phyloP scores from a whole-genome alignment of 352 stramenopile species.

The Hyphochytrium catenoides region DNA sequence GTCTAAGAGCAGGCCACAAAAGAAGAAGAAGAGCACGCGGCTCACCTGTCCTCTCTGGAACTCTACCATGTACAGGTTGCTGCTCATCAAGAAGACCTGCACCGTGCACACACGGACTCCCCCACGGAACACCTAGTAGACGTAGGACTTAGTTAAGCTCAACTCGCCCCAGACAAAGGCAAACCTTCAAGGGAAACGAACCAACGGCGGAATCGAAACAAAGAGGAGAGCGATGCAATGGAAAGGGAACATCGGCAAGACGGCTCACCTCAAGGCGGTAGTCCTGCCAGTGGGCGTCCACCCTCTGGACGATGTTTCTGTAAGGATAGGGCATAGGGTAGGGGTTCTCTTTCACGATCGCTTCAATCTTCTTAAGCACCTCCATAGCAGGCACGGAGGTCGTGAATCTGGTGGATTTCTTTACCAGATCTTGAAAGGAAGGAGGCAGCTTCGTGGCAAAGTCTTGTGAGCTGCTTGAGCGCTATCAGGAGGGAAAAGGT shows the following conservation, averaged over 20 bases:
- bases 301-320: slow-evolving; percentile 18
- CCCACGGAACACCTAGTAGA: too few species aligned
- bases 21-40: too few species aligned
- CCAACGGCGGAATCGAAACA: too few species aligned
- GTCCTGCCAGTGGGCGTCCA: slow-evolving; percentile 34
- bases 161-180: too few species aligned
- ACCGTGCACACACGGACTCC: slow-evolving; percentile 35
- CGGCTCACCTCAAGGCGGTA: slow-evolving; percentile 40
- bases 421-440: slow-evolving; percentile 29
- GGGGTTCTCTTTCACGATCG: slow-evolving; percentile 17
- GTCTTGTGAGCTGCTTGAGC: too few species aligned
- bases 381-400: slow-evolving; percentile 29
- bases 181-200: too few species aligned
- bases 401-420: slow-evolving; percentile 38
- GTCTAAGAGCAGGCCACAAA: neutral
- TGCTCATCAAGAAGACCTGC: slow-evolving; percentile 50
- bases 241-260: too few species aligned
- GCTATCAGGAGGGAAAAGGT: too few species aligned
- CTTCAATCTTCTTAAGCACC: slow-evolving; percentile 34
- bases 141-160: too few species aligned
- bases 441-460: too few species aligned
- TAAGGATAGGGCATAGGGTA: slow-evolving; percentile 21
- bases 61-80: slow-evolving; percentile 46
- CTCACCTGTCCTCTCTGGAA: slow-evolving; percentile 43
- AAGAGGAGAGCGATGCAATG: too few species aligned